These are phyloP conservation scores for Fusarium sp. DNA, from an alignment of 2,329 filamentous ascomycete species.

Conservation along the genomic window DNA sequence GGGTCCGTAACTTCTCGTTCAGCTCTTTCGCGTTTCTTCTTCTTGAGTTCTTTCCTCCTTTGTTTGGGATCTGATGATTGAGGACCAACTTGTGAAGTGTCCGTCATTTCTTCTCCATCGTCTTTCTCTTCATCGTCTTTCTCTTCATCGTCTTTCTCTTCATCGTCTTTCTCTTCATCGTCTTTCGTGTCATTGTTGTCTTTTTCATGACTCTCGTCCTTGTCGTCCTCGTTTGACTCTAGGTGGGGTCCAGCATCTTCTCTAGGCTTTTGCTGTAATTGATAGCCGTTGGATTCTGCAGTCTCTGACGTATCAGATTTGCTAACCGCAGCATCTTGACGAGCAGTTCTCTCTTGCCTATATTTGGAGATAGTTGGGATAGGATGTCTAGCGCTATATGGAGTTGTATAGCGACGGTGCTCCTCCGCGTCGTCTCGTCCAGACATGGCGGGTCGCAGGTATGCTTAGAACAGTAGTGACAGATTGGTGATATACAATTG, in stretches of 20 bases:
- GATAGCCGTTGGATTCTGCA: constrained; percentile 12
- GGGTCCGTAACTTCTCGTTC: constrained; percentile 77
- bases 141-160: constrained; percentile 11
- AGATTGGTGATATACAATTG: constrained; percentile 2
- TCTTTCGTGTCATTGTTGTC: neutral
- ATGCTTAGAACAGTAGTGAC: constrained; percentile 6
- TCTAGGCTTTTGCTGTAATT: constrained; percentile 28
- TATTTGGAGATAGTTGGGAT: constrained; percentile 65
- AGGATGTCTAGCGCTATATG: constrained; percentile 58
- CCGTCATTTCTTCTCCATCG: constrained; percentile 41
- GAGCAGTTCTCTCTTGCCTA: constrained; percentile 59
- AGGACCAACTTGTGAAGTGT: constrained; percentile 54
- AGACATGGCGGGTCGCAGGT: constrained; percentile 48
- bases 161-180: constrained; percentile 16
- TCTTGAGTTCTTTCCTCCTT: constrained; percentile 63
- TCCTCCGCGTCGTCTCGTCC: constrained; percentile 55
- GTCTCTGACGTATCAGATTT: constrained; percentile 41
- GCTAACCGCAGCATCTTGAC: constrained; percentile 56
- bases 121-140: constrained; percentile 4
- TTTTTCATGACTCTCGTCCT: constrained; percentile 13
- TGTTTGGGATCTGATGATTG: constrained; percentile 58
- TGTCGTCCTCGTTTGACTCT: constrained; percentile 30
- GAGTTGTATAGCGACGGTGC: constrained; percentile 53
- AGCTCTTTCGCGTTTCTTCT: constrained; percentile 58
- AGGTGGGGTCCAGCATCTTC: constrained; percentile 15